These are phyloP conservation scores for Cyclocybe aegerita DNA, from an alignment of 768 basidiomycete species.

Conservation along the genomic window DNA sequence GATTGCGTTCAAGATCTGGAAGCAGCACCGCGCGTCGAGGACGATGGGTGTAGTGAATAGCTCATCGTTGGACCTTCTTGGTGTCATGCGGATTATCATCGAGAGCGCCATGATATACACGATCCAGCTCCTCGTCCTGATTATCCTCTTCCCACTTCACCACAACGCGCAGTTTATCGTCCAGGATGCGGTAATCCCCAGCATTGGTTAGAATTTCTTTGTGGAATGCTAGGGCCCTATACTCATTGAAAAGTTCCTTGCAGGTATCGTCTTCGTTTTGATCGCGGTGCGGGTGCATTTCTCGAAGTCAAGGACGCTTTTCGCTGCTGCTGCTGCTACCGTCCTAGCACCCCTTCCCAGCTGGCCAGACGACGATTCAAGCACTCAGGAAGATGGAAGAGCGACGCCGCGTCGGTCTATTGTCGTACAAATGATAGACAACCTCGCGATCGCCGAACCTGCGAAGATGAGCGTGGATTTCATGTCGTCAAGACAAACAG, in stretches of 20 bases:
- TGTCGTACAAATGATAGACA: not conserved
- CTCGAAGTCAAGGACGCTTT: constrained; percentile 15
- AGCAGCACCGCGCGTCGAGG: constrained; percentile 19
- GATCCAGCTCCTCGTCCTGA: constrained; percentile 22
- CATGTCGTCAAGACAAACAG: constrained; percentile 5
- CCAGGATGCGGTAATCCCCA: constrained; percentile 24
- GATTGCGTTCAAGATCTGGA: constrained; percentile 22
- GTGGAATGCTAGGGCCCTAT: not conserved
- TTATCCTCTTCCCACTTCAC: constrained; percentile 23
- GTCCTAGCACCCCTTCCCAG: constrained; percentile 13
- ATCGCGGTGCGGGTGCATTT: constrained; percentile 28
- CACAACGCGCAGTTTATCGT: constrained; percentile 25
- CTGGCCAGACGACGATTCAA: constrained; percentile 17
- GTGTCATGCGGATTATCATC: constrained; percentile 26
- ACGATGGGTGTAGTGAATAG: constrained; percentile 13
- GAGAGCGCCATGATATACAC: constrained; percentile 32
- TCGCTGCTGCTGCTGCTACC: constrained; percentile 8
- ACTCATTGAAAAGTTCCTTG: not conserved
- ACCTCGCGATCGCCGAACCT: too few relatives aligned
- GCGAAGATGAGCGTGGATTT: not conserved
- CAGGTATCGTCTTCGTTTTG: constrained; percentile 30
- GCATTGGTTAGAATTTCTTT: constrained; percentile 23
- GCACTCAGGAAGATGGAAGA: not conserved
- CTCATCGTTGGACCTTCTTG: constrained; percentile 17
- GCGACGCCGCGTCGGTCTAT: constrained; percentile 3